Base-by-base conservation (phyloP, 352 stramenopile genomes). In the Phytophthora melonis region DNA sequence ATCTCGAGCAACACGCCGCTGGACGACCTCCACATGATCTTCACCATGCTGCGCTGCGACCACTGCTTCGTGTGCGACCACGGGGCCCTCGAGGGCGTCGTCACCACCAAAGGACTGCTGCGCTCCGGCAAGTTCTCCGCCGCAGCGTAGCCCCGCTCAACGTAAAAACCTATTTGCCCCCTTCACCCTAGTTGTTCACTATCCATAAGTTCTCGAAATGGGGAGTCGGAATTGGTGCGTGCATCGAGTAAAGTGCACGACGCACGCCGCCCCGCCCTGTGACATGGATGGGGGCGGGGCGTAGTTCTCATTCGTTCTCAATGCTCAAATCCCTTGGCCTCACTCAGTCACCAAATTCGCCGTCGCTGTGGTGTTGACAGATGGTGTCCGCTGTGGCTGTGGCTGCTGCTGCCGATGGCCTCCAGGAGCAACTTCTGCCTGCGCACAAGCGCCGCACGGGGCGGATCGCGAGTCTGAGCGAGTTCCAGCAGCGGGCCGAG, bases 1-100 rank as follows among this genome's bases (percentile, higher is more conserved):
- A 90, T 94, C 45, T 94, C 89, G 14, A 94, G 78, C 41, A 87
- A 79, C 50, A 97, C 90, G 27, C 78, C 90, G 25, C 77, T 97
- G 39, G 89, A 97, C 58, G 89, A 95, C 53, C 73, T 97, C 5
- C 91, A 97, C 78, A 93, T 97, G 80, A 94, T 97, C 65, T 97
- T 97, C 80, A 95, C 90, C 18, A 97, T 97, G 91, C 77, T 97
- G 41, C 89, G 90, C 0, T 97, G 89, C 65, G 87, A 93, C 63
- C 89, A 95, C 66, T 93, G 90, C 68, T 97, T 96, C 58, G 89
- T 97, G 39, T 97, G 90, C 41, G 87, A 94, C 63, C 90, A 96
- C 41, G 91, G 91, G 30, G 84, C 90, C 63, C 72, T 97, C 25
- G 75, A 87, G 58, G 91, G 91, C 16, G 90, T 97, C 53, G 89